These are phyloP conservation scores for Magnolia kwangsiensis DNA, from an alignment of 164 flowering plant species.

Conservation along the genomic window DNA sequence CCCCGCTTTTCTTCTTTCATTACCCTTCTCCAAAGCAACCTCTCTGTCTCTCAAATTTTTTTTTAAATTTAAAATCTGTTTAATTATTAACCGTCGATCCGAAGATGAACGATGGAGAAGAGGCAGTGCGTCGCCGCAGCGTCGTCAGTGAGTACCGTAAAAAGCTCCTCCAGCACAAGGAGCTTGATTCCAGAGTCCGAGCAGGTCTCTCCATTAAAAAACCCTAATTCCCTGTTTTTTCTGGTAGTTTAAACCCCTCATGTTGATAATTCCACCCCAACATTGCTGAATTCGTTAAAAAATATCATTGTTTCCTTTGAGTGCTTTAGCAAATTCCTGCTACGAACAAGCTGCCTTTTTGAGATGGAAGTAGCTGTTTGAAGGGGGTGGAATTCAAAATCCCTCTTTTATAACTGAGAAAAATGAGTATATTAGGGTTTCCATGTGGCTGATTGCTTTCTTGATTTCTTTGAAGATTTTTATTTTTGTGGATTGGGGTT, in stretches of 20 bases:
- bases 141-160: constrained; percentile 61
- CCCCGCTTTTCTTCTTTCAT: too few relatives aligned
- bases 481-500: neutral
- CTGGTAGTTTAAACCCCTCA: neutral
- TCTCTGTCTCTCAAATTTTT: neutral
- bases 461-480: too few relatives aligned
- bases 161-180: constrained; percentile 73
- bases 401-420: neutral
- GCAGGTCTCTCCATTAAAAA: constrained; percentile 32
- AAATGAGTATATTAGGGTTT: neutral
- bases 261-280: neutral
- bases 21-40: neutral
- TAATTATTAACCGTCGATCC: neutral
- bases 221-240: neutral
- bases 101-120: constrained; percentile 35
- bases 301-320: neutral
- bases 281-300: neutral
- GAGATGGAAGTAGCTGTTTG: neutral
- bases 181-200: constrained; percentile 65
- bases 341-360: neutral
- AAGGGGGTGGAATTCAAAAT: neutral
- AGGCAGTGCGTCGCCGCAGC: constrained; percentile 51
- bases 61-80: too few relatives aligned
- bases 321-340: neutral
- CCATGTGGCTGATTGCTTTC: too few relatives aligned